Evolutionary conservation across 192 early-diverging fungal genomes (phyloP).

Genomic region (Coemansia sp.): DNA sequence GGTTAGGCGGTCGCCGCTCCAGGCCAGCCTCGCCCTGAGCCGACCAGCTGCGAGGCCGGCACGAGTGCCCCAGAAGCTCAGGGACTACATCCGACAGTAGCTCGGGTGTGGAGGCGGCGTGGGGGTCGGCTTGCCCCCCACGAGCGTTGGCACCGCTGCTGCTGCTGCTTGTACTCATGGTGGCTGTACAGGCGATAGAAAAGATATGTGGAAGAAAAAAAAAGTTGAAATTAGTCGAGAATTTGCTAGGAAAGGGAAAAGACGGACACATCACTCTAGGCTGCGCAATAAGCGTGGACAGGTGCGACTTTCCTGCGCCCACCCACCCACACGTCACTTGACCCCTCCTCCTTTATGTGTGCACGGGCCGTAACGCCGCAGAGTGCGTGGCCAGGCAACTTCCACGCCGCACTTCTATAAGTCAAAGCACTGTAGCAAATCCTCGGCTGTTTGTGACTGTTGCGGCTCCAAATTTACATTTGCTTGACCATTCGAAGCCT

Average conservation of each 20-base stretch:
- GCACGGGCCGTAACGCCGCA: neutral
- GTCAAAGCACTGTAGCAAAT: slow-evolving; percentile 6
- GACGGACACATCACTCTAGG: neutral
- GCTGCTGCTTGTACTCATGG: neutral
- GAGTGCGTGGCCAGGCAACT: neutral
- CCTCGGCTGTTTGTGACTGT: neutral
- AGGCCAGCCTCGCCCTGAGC: slow-evolving; percentile 8
- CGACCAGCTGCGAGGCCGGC: slow-evolving; percentile 49
- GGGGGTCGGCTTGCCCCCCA: slow-evolving; percentile 11
- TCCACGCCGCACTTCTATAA: neutral
- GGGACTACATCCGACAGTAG: slow-evolving; percentile 22
- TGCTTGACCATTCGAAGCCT: neutral
- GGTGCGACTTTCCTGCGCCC: neutral
- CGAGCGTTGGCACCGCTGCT: neutral
- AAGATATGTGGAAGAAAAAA: neutral
- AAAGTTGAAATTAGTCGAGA: neutral
- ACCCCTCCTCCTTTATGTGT: neutral
- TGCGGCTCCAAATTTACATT: neutral
- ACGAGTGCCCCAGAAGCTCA: slow-evolving; percentile 30
- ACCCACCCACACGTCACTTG: too few relatives aligned
- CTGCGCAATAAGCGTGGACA: neutral
- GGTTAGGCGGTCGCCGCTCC: neutral
- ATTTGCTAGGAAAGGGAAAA: neutral
- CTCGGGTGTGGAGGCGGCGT: slow-evolving; percentile 39
- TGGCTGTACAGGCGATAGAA: neutral